These are phyloP conservation scores for Rhypophila decipiens DNA, from an alignment of 495 filamentous ascomycete genomes.

Conservation along the genomic window DNA sequence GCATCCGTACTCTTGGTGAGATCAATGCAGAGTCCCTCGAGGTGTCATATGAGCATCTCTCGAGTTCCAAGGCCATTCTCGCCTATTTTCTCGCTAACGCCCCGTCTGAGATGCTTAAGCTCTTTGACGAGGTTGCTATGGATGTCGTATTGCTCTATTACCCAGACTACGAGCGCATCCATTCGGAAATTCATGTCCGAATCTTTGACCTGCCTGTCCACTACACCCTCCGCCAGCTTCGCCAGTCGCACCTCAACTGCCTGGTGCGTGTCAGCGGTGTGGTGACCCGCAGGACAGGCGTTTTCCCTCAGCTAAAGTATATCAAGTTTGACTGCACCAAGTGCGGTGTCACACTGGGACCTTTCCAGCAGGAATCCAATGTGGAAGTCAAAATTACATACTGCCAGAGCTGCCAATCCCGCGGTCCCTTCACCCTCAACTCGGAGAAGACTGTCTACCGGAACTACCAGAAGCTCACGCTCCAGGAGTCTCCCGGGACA, in stretches of 20 bases:
- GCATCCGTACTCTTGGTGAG: conserved; percentile 89
- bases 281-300: conserved; percentile 91
- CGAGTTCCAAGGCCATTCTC: conserved; percentile 86
- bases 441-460: conserved; percentile 98
- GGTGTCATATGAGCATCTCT: conserved; percentile 90
- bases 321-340: conserved; percentile 96
- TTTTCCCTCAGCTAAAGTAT: conserved; percentile 97
- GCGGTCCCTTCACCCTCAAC: conserved; percentile 92
- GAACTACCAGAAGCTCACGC: conserved; percentile 96
- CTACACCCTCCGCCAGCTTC: conserved; percentile 94
- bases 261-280: conserved; percentile 92
- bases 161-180: conserved; percentile 94
- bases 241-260: conserved; percentile 95
- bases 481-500: conserved; percentile 96
- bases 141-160: conserved; percentile 93
- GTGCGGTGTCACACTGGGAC: conserved; percentile 85
- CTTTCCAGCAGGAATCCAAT: conserved; percentile 95
- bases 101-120: conserved; percentile 84
- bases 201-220: conserved; percentile 91
- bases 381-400: conserved; percentile 92
- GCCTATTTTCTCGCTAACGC: conserved; percentile 97
- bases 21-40: conserved; percentile 94
- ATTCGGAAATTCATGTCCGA: conserved; percentile 95
- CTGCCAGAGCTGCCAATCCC: conserved; percentile 96
- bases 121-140: conserved; percentile 96